These are phyloP conservation scores for Epithemia pelagica DNA, from an alignment of 108 stramenopile genomes.

Conservation along the genomic window DNA sequence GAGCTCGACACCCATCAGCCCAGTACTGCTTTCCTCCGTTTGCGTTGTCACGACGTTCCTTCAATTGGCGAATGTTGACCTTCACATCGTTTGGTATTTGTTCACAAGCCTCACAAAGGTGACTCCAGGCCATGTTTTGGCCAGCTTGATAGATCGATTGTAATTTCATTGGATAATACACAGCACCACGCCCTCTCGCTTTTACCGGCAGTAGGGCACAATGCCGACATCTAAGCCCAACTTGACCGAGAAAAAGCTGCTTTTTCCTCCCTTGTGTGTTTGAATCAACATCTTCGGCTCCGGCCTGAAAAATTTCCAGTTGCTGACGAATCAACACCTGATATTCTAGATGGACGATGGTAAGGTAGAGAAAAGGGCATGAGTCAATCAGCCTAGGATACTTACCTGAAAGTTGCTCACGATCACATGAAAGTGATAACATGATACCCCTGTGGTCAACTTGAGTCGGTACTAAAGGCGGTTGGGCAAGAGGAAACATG, in stretches of 20 bases:
- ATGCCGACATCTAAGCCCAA: constrained; percentile 55
- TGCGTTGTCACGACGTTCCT: constrained; percentile 21
- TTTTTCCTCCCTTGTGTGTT: constrained; percentile 49
- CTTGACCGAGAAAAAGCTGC: constrained; percentile 36
- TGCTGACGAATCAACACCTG: constrained; percentile 36
- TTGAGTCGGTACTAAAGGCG: background rate
- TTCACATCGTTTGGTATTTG: constrained; percentile 15
- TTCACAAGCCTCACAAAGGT: constrained; percentile 23
- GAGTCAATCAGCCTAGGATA: constrained; percentile 18
- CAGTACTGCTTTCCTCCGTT: constrained; percentile 36
- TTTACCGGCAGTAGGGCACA: constrained; percentile 30
- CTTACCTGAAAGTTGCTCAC: background rate
- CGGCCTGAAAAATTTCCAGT: constrained; percentile 50
- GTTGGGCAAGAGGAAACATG: background rate
- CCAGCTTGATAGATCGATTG: constrained; percentile 46
- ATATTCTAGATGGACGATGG: no score
- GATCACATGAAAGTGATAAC: background rate
- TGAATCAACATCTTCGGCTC: constrained; percentile 28
- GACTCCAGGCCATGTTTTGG: constrained; percentile 39
- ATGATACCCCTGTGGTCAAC: background rate
- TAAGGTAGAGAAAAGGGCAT: constrained; percentile 31
- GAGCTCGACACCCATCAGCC: constrained; percentile 21
- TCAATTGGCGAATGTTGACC: constrained; percentile 12
- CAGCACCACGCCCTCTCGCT: constrained; percentile 40
- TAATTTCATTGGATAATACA: constrained; percentile 47